Conservation (phyloP, 2,329 filamentous ascomycete genomes). For the Calonectria multiphialidica region DNA sequence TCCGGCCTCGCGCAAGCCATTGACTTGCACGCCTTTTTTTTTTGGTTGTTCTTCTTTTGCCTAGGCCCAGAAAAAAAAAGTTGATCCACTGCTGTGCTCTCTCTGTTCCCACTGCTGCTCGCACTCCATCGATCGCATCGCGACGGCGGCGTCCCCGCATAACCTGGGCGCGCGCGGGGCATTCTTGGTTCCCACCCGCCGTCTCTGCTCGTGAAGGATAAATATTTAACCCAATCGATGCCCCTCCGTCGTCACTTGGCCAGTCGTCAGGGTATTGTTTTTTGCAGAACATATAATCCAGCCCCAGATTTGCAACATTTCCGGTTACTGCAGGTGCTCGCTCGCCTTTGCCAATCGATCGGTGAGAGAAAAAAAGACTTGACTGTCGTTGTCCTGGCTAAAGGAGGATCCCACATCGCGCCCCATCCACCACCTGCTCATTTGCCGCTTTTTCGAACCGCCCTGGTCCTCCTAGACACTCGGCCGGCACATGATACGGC, state of each 20-base stretch:
- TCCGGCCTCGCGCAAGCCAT: neutral
- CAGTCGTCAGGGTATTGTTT: slow-evolving; percentile 5
- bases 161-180: slow-evolving; percentile 3
- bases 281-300: slow-evolving; percentile 3
- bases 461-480: slow-evolving; percentile 1
- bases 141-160: slow-evolving; percentile 12
- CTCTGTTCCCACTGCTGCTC: neutral
- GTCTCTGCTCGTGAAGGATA: slow-evolving; percentile 32
- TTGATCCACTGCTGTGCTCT: neutral
- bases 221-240: slow-evolving; percentile 41
- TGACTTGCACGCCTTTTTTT: neutral
- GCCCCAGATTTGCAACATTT: neutral
- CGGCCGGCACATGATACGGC: slow-evolving; percentile 26
- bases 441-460: slow-evolving; percentile 18
- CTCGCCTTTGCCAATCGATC: neutral
- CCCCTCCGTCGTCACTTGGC: slow-evolving; percentile 25
- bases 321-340: neutral
- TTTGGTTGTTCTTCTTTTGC: no score
- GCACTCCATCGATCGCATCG: neutral
- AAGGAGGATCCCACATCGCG: neutral
- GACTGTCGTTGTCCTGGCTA: neutral
- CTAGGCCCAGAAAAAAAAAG: neutral
- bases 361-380: no score
- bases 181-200: neutral
- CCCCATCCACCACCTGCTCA: neutral